A percentile compares a stretch with the other conserved stretches of the same genome.
phyloP scores from a whole-genome alignment of 106 monocot genomes.

The Dendrobium officinale region DNA sequence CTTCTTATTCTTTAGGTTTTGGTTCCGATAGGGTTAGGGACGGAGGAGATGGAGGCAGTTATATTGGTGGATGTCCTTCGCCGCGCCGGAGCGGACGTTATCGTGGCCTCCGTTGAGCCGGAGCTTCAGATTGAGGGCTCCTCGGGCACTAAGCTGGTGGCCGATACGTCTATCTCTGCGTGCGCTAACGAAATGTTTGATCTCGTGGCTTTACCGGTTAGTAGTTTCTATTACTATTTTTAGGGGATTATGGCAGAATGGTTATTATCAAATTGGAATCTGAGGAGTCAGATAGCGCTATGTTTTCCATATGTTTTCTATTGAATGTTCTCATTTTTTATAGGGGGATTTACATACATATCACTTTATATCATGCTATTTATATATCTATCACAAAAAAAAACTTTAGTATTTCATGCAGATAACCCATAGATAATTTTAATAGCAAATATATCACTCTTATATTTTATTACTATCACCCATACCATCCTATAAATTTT shows the following conservation, averaged over 20 bases:
- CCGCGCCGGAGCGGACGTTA: conserved; percentile 67
- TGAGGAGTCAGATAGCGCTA: neutral
- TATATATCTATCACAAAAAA: no score
- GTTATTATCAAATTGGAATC: neutral
- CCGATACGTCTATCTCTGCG: conserved; percentile 45
- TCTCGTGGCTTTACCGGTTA: conserved; percentile 80
- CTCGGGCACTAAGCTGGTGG: conserved; percentile 61
- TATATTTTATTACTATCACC: no score
- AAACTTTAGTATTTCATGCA: no score
- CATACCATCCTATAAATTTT: no score
- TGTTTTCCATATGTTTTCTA: neutral
- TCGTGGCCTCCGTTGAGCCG: conserved; percentile 71
- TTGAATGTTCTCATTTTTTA: neutral
- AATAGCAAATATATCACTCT: no score
- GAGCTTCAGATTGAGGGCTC: conserved; percentile 53
- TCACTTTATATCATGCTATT: no score
- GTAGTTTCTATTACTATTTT: neutral
- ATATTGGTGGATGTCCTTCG: conserved; percentile 76
- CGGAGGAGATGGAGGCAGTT: conserved; percentile 93
- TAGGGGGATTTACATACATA: no score
- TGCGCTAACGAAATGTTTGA: conserved; percentile 67
- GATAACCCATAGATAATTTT: no score
- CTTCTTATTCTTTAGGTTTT: conserved; percentile 34
- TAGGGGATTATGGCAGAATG: neutral
- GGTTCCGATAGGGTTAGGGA: conserved; percentile 75